Conservation (phyloP, 176 grass and related monocot genomes). For the Avena sativa region DNA sequence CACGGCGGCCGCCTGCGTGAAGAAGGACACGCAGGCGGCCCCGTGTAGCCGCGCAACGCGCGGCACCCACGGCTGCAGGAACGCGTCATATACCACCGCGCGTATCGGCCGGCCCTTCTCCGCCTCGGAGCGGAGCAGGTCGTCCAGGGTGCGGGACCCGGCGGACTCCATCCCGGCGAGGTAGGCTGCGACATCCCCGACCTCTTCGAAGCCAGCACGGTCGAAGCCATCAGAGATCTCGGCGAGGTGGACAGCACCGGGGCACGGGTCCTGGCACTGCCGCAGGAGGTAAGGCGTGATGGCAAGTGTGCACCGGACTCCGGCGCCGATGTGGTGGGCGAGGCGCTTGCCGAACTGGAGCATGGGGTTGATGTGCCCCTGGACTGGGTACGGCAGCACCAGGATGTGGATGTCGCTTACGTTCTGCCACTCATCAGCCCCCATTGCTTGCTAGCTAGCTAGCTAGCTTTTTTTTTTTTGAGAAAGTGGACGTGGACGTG, state of each 20-base stretch:
- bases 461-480: too few species aligned
- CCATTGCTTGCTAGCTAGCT: too few species aligned
- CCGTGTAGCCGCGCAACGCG: conserved; percentile 41
- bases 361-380: conserved; percentile 75
- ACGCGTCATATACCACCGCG: conserved; percentile 65
- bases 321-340: conserved; percentile 36
- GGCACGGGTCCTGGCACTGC: conserved; percentile 17
- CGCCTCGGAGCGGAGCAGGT: conserved; percentile 57
- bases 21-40: conserved; percentile 49
- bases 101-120: conserved; percentile 50
- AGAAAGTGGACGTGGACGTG: too few species aligned
- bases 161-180: conserved; percentile 42
- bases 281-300: conserved; percentile 48
- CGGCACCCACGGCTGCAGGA: conserved; percentile 59
- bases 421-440: neutral
- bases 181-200: conserved; percentile 32
- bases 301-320: conserved; percentile 50
- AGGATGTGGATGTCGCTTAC: conserved; percentile 42
- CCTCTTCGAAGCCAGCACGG: conserved; percentile 34
- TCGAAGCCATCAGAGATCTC: conserved; percentile 55
- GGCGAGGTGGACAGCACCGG: conserved; percentile 33
- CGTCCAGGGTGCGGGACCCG: conserved; percentile 52
- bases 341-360: conserved; percentile 59
- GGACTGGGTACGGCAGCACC: conserved; percentile 60
- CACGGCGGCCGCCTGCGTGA: conserved; percentile 68